Evolutionary conservation across 2,329 filamentous ascomycete species (phyloP).

Genomic region (Arthrobotrys megalospora): DNA sequence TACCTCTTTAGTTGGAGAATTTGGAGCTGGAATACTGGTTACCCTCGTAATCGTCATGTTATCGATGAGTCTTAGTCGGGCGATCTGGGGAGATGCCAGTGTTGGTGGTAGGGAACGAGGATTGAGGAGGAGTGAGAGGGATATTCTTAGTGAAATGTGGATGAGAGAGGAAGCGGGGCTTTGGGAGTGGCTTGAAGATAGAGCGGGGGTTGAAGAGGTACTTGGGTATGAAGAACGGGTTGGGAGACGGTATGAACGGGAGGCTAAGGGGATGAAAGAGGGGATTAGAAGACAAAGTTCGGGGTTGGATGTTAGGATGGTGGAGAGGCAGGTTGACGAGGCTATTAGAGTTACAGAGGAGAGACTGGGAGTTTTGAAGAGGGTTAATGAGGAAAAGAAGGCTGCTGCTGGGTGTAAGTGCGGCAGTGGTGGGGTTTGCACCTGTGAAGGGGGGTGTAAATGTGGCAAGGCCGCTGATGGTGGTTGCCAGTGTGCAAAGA

Average conservation of each 20-base stretch:
- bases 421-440: slow-evolving; percentile 5
- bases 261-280: slow-evolving; percentile 69
- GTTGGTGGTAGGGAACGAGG: slow-evolving; percentile 62
- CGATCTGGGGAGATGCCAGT: slow-evolving; percentile 65
- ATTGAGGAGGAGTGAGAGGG: slow-evolving; percentile 71
- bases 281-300: slow-evolving; percentile 74
- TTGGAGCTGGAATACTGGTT: slow-evolving; percentile 85
- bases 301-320: slow-evolving; percentile 73
- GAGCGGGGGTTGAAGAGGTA: slow-evolving; percentile 73
- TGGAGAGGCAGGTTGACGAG: slow-evolving; percentile 81
- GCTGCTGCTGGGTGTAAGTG: slow-evolving; percentile 15
- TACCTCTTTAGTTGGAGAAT: slow-evolving; percentile 68
- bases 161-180: slow-evolving; percentile 86
- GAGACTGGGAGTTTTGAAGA: slow-evolving; percentile 82
- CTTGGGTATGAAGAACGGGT: slow-evolving; percentile 74
- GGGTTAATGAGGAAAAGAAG: slow-evolving; percentile 76
- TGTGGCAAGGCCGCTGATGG: not conserved
- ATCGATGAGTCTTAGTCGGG: slow-evolving; percentile 77
- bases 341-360: slow-evolving; percentile 90
- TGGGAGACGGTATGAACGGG: slow-evolving; percentile 64
- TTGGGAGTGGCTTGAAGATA: slow-evolving; percentile 92
- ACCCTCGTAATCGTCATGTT: slow-evolving; percentile 81
- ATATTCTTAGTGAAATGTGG: slow-evolving; percentile 95
- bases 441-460: slow-evolving; percentile 6
- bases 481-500: slow-evolving; percentile 17